phyloP scores from a whole-genome alignment of 345 rosid genomes.

The Euphorbia peplus region DNA sequence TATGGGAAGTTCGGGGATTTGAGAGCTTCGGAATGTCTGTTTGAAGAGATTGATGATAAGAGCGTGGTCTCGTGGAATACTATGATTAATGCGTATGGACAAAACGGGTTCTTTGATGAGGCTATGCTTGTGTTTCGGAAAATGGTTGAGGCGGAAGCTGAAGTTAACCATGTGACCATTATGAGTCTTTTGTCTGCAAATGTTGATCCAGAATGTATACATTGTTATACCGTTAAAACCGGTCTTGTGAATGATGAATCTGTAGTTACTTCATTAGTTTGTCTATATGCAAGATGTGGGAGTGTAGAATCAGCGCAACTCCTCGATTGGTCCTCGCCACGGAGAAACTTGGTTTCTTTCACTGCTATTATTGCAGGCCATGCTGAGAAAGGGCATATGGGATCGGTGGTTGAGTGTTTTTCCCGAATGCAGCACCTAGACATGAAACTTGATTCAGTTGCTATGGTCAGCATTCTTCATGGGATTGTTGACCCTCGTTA shows the following conservation, averaged over 20 bases:
- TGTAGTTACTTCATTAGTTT: slow-evolving; percentile 62
- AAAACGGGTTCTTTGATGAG: slow-evolving; percentile 48
- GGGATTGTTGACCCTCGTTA: slow-evolving; percentile 44
- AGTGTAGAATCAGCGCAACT: slow-evolving; percentile 43
- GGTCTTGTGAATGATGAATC: slow-evolving; percentile 45
- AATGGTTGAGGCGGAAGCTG: slow-evolving; percentile 42
- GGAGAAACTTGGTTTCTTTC: slow-evolving; percentile 51
- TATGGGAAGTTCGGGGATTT: slow-evolving; percentile 59
- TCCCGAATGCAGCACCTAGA: slow-evolving; percentile 40
- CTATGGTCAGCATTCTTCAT: slow-evolving; percentile 64
- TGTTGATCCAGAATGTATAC: slow-evolving; percentile 39
- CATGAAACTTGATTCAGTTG: slow-evolving; percentile 68
- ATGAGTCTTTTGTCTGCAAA: slow-evolving; percentile 58
- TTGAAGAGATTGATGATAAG: slow-evolving; percentile 50
- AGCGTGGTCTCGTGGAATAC: slow-evolving; percentile 76
- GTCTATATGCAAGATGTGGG: slow-evolving; percentile 52
- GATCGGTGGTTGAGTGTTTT: slow-evolving; percentile 37
- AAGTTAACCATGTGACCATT: slow-evolving; percentile 52
- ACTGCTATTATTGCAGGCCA: slow-evolving; percentile 68
- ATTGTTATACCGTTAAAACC: slow-evolving; percentile 54
- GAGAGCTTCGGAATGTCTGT: slow-evolving; percentile 48
- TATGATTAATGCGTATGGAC: slow-evolving; percentile 65
- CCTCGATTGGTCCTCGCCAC: slow-evolving; percentile 40
- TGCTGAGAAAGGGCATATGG: slow-evolving; percentile 54
- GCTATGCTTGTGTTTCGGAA: slow-evolving; percentile 48